Base-by-base conservation (phyloP, 371 early-diverging fungal genomes). In the Mortierella sp. region DNA sequence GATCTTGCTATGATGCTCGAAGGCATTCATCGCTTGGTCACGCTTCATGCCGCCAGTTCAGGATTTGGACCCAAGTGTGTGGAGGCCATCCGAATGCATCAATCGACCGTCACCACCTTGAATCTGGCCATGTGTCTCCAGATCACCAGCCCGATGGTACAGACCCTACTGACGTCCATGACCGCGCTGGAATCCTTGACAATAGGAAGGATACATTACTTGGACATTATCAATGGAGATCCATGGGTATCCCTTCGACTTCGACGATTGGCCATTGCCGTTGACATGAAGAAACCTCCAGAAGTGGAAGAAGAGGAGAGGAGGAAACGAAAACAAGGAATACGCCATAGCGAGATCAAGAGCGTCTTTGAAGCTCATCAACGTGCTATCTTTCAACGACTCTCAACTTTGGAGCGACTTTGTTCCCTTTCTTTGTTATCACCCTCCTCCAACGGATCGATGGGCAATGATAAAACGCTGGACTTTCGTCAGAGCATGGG, bases 211-310 rank as follows among this genome's bases (percentile, higher is more conserved):
- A 46, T 63, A 26, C 12, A n/a, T 16, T 63, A 28, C 50, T 13
- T 41, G 49, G 63, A 63, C 30, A 54, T 54, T 19, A 48, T 54
- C 24, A 26, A 34, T 3, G 62, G 62, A 8, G 14, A 30, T 4
- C 46, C 63, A 8, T 55, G 63, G 63, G 23, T 28, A 21, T 42
- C 49, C 6, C 27, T 47, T 39, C 54, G 55, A 23, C 55, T 63
- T 1, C 43, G 28, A n/a, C 12, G 13, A 5, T 50, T 63, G 8
- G 3, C 0, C n/a, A 26, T 55, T 4, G 2, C 16, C n/a, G 46
- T 61, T 38, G 38, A 61, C 62, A 61, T 61, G 62, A 19, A 18
- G n/a, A n/a, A n/a, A n/a, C n/a, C n/a, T n/a, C n/a, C n/a, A n/a
- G n/a, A n/a, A n/a, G n/a, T n/a, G n/a, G n/a, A n/a, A n/a, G n/a